Evolutionary conservation across 345 rosid species (phyloP), one percentile per base, ranked within the genome.

Genomic region (Turritis glabra): DNA sequence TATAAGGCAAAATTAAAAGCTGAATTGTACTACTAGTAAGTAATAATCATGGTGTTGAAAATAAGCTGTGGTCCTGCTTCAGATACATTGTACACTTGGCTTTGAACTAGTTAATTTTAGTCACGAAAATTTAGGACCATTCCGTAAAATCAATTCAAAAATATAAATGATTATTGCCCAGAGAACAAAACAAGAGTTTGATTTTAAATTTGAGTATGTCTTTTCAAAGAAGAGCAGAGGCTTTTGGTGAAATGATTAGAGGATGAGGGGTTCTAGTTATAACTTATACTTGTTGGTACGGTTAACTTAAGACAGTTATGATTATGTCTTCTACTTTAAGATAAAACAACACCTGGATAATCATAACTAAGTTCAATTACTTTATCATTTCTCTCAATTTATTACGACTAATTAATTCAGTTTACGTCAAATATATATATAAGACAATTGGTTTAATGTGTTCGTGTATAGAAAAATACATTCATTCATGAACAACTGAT

Each of bases 301-400:
- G 9, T 60, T 53, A 68, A 58, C 73, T 58, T 29, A 52, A 60
- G 64, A 61, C 58, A 32, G 58, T 41, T 53, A 76, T 76, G 70
- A 76, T 76, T 61, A 69, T 76, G 79, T 76, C 79, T 76, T 53
- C 79, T 61, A 69, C 75, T 76, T 76, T 69, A 63, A 75, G 47
- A 67, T 29, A 50, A 50, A 75, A 61, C 47, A 59, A 75, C 63
- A 67, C 54, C 63, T 22, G 48, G 37, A 40, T 60, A 50, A 67
- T 67, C 29, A 58, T 48, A 67, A 67, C 12, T 55, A 23, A 64
- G 8, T 21, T 38, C 17, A 23, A 11, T 46, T 23, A 44, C 10
- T 54, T n/a, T 43, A 44, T 44, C 57, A 2, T 64, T 33, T 40
- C 38, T 55, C 64, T 43, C 44, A 30, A 4, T 52, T 40, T 32